Conservation (phyloP, 257 asterid genomes). For the Plantago ovata region DNA sequence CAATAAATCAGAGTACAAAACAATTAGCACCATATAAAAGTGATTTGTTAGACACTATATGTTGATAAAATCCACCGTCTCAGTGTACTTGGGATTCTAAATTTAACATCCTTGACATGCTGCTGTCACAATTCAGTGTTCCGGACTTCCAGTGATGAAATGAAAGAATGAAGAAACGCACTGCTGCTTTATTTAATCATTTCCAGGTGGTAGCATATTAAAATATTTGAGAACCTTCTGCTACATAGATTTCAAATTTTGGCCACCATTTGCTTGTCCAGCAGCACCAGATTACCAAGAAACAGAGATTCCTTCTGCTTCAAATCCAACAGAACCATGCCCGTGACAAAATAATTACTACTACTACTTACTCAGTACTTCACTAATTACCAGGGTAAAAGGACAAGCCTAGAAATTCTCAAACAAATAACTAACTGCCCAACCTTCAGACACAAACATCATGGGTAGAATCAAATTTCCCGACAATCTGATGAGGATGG, state of each 20-base stretch:
- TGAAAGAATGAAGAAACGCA: no score
- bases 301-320: constrained; percentile 6
- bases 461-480: neutral
- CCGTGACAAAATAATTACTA: neutral
- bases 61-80: no score
- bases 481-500: neutral
- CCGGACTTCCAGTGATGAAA: no score
- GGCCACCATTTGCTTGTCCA: neutral
- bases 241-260: neutral
- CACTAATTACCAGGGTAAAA: constrained; percentile 1
- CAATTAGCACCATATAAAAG: no score
- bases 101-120: neutral
- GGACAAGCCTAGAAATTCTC: constrained; percentile 3
- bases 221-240: neutral
- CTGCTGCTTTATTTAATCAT: no score
- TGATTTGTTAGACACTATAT: no score
- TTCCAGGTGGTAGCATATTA: neutral
- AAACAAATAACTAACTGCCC: neutral
- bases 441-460: neutral
- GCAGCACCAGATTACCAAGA: neutral
- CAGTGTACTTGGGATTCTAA: neutral
- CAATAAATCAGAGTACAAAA: no score
- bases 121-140: neutral
- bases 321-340: constrained; percentile 1
- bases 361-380: no score